These are phyloP conservation scores for Russula virescens DNA, from an alignment of 768 basidiomycete species.

Conservation along the genomic window DNA sequence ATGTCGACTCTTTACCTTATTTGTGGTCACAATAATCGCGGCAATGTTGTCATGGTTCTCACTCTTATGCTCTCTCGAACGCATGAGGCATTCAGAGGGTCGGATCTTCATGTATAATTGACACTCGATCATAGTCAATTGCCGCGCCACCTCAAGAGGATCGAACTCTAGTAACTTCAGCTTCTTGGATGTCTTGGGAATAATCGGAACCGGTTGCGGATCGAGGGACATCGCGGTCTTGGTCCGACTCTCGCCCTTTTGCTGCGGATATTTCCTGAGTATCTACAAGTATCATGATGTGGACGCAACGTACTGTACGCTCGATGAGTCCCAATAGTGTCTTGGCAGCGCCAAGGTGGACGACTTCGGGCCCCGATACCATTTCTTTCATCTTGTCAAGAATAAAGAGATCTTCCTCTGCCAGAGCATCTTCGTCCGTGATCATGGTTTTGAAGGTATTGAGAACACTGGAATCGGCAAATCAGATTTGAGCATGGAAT, in stretches of 20 bases:
- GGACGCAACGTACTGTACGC: constrained; percentile 55
- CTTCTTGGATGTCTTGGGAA: constrained; percentile 65
- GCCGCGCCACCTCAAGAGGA: constrained; percentile 83
- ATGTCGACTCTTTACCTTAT: constrained; percentile 46
- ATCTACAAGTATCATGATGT: constrained; percentile 7
- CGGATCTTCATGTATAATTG: constrained; percentile 81
- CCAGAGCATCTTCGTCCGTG: constrained; percentile 73
- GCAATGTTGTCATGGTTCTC: constrained; percentile 81
- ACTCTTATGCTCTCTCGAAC: constrained; percentile 66
- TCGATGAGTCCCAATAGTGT: constrained; percentile 70
- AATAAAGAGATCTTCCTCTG: constrained; percentile 79
- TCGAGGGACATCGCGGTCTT: constrained; percentile 49
- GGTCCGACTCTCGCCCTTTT: constrained; percentile 54
- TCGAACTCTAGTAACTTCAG: constrained; percentile 84
- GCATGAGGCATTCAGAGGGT: constrained; percentile 85
- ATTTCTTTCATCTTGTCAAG: constrained; percentile 81
- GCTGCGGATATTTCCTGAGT: constrained; percentile 27
- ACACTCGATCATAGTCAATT: constrained; percentile 89
- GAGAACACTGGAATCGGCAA: constrained; percentile 53
- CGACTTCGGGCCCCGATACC: constrained; percentile 56
- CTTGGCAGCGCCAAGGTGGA: constrained; percentile 63
- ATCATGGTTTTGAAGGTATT: constrained; percentile 91
- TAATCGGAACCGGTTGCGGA: constrained; percentile 68
- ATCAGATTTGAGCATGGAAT: background rate
- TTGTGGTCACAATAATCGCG: constrained; percentile 80